Evolutionary conservation across 257 asterid genomes (phyloP).

Genomic region (Nyctanthes arbortristis): DNA sequence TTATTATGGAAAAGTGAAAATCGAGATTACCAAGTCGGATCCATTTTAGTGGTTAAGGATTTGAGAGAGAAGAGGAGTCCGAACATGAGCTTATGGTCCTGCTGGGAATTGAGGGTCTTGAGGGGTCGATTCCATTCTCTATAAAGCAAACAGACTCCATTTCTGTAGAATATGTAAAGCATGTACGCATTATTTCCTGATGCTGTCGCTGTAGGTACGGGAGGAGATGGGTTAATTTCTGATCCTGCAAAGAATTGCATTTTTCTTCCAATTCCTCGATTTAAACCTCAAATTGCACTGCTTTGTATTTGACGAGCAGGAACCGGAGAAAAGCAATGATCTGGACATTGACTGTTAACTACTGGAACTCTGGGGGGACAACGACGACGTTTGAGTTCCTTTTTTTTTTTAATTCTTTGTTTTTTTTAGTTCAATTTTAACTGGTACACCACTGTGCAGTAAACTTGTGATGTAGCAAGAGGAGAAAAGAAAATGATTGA

Average conservation of each 20-base stretch:
- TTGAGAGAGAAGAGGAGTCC: constrained; percentile 97
- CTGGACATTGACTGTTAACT: too few species aligned
- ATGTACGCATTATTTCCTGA: constrained; percentile 88
- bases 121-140: constrained; percentile 98
- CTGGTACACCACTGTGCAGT: too few species aligned
- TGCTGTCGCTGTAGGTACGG: constrained; percentile 73
- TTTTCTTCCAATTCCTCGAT: constrained; percentile 12
- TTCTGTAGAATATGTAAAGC: constrained; percentile 89
- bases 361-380: too few species aligned
- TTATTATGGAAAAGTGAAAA: constrained; percentile 8
- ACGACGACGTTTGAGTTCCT: too few species aligned
- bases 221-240: constrained; percentile 89
- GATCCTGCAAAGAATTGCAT: constrained; percentile 94
- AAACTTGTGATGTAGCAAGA: too few species aligned
- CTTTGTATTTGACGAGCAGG: too few species aligned
- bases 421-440: too few species aligned
- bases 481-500: too few species aligned
- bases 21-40: constrained; percentile 76
- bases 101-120: constrained; percentile 80
- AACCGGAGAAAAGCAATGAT: too few species aligned
- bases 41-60: constrained; percentile 93
- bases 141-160: constrained; percentile 82
- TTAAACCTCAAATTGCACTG: not conserved
- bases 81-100: constrained; percentile 96
- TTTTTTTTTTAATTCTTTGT: too few species aligned